A percentile compares a stretch with the other conserved stretches of the same genome.
These are phyloP conservation scores for Hordeum marinum DNA, from an alignment of 176 grass and related monocot species.

Conservation along the genomic window DNA sequence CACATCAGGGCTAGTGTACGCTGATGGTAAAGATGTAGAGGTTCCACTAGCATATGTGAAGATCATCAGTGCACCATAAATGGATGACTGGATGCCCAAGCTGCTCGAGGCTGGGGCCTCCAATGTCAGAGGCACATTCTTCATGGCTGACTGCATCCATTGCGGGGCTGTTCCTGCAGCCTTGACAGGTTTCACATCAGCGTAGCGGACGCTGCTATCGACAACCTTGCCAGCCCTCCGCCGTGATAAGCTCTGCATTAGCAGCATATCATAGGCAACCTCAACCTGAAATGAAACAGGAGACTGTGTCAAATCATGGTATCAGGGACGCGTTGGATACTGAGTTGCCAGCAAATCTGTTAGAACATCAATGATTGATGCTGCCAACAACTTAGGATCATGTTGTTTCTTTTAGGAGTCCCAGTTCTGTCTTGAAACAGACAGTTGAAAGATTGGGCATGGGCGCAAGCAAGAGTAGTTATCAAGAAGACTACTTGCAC, in stretches of 20 bases:
- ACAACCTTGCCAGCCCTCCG: conserved; percentile 86
- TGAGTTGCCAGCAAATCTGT: background rate
- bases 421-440: conserved; percentile 4
- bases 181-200: conserved; percentile 84
- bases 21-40: conserved; percentile 49
- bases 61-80: conserved; percentile 86
- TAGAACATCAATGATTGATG: background rate
- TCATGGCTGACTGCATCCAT: conserved; percentile 72
- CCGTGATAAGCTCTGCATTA: conserved; percentile 85
- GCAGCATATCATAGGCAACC: conserved; percentile 85
- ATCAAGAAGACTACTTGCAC: conserved; percentile 37
- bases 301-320: conserved; percentile 5
- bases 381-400: conserved; percentile 10
- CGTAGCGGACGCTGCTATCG: conserved; percentile 70
- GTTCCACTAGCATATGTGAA: conserved; percentile 82
- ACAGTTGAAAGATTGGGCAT: conserved; percentile 25
- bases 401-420: background rate
- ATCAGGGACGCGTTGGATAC: background rate
- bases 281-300: conserved; percentile 64
- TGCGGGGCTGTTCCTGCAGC: conserved; percentile 42
- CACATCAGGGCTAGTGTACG: conserved; percentile 62
- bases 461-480: conserved; percentile 32
- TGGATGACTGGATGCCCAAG: conserved; percentile 67
- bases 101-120: conserved; percentile 56
- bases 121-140: conserved; percentile 63